These are phyloP conservation scores for Hemileccinum impolitum DNA, from an alignment of 768 basidiomycete genomes.

Conservation along the genomic window DNA sequence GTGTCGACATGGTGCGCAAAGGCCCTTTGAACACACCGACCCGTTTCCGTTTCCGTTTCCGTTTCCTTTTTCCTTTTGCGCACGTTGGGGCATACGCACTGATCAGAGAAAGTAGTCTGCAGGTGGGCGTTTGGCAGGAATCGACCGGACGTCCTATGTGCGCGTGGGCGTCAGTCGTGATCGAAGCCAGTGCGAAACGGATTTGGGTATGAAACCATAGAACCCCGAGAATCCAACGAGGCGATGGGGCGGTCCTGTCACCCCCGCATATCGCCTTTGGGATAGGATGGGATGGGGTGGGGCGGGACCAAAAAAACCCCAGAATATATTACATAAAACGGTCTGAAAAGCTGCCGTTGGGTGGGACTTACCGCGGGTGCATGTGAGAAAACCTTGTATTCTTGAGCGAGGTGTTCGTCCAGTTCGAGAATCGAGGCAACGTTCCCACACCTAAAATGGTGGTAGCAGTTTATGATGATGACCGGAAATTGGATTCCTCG, in stretches of 20 bases:
- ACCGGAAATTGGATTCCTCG: slow-evolving; percentile 24
- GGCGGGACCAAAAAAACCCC: slow-evolving; percentile 7
- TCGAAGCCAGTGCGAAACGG: no score
- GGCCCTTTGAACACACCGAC: no score
- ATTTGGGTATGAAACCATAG: not conserved
- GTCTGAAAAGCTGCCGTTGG: no score
- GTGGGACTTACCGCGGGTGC: slow-evolving; percentile 69
- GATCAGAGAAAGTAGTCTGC: slow-evolving; percentile 80
- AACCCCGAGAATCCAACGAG: not conserved
- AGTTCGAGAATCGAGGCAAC: slow-evolving; percentile 93
- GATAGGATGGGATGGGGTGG: not conserved
- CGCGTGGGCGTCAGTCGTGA: not conserved
- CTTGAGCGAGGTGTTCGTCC: slow-evolving; percentile 89
- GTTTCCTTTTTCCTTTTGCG: not conserved
- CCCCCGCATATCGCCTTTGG: slow-evolving; percentile 30
- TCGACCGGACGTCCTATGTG: slow-evolving; percentile 70
- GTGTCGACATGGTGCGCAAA: no score
- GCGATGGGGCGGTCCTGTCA: slow-evolving; percentile 3
- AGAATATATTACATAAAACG: slow-evolving; percentile 13
- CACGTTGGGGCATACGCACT: slow-evolving; percentile 15
- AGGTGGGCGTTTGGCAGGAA: slow-evolving; percentile 80
- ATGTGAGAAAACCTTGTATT: slow-evolving; percentile 94
- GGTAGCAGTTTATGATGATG: not conserved
- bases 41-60: no score
- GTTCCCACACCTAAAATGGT: slow-evolving; percentile 75